Evolutionary conservation across 306 rosid species (phyloP).

Genomic region (Urtica urens): DNA sequence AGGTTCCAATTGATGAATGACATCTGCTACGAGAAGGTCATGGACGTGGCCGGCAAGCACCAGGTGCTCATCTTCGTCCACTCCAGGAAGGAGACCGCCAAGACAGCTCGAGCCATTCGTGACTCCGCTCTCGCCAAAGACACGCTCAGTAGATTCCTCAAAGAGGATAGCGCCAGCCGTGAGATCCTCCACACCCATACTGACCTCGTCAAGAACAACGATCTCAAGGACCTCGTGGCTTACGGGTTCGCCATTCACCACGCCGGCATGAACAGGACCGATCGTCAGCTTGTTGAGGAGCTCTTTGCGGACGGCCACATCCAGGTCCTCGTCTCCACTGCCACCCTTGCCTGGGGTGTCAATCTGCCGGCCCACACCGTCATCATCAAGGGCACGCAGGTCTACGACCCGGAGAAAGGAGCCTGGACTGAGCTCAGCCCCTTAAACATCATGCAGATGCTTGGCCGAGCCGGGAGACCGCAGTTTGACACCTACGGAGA

Average conservation of each 20-base stretch:
- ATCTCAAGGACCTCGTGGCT: slow-evolving; percentile 88
- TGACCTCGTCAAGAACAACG: slow-evolving; percentile 86
- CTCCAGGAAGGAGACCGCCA: slow-evolving; percentile 91
- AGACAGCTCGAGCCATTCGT: slow-evolving; percentile 97
- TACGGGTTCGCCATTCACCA: slow-evolving; percentile 96
- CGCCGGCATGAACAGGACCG: slow-evolving; percentile 89
- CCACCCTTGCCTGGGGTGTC: slow-evolving; percentile 99
- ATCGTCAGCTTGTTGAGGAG: slow-evolving; percentile 91
- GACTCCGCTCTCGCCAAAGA: slow-evolving; percentile 91
- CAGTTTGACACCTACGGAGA: slow-evolving; percentile 76
- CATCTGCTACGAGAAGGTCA: slow-evolving; percentile 80
- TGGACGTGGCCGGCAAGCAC: slow-evolving; percentile 95
- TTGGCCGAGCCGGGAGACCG: slow-evolving; percentile 98
- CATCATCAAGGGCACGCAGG: slow-evolving; percentile 90
- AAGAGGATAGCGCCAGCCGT: slow-evolving; percentile 95
- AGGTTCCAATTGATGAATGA: slow-evolving; percentile 99
- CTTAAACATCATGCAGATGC: slow-evolving; percentile 91
- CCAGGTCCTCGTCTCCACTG: slow-evolving; percentile 93
- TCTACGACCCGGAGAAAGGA: slow-evolving; percentile 87
- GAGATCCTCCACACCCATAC: slow-evolving; percentile 93
- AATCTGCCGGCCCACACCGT: slow-evolving; percentile 90
- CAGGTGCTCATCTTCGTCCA: slow-evolving; percentile 95
- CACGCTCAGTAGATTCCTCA: slow-evolving; percentile 83
- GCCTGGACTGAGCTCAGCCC: slow-evolving; percentile 98
- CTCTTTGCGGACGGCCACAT: slow-evolving; percentile 92